phyloP scores from a whole-genome alignment of 2,329 filamentous ascomycete species.

The Clonostachys rhizophaga region DNA sequence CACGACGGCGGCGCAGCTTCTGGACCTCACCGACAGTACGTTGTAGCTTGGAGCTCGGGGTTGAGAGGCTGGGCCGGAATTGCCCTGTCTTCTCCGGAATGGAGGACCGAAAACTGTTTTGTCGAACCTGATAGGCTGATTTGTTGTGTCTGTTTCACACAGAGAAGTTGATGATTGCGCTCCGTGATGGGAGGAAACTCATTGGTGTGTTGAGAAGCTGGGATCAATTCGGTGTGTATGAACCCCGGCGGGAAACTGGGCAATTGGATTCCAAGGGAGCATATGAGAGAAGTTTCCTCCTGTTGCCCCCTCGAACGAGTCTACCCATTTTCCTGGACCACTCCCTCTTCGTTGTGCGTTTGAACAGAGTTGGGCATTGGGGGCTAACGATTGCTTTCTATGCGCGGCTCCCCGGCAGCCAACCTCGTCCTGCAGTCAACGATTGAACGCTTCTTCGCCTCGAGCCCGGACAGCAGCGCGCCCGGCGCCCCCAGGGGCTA shows the following conservation, averaged over 20 bases:
- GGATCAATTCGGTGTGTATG: constrained; percentile 86
- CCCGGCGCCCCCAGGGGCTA: constrained; percentile 36
- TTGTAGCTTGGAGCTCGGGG: neutral
- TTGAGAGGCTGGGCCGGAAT: neutral
- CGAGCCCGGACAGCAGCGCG: constrained; percentile 34
- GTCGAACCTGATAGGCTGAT: neutral
- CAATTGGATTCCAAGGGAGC: too few relatives aligned
- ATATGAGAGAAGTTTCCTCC: too few relatives aligned
- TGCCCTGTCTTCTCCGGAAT: neutral
- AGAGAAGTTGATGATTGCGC: constrained; percentile 93
- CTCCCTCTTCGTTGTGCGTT: neutral
- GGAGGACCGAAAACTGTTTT: neutral
- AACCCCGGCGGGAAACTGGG: too few relatives aligned
- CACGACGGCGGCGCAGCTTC: constrained; percentile 89
- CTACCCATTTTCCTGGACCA: neutral
- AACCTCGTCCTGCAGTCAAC: constrained; percentile 95
- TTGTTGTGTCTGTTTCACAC: constrained; percentile 6
- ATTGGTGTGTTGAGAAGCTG: constrained; percentile 90
- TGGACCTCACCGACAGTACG: constrained; percentile 97
- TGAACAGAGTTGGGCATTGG: neutral
- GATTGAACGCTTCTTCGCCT: constrained; percentile 78
- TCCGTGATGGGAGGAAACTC: constrained; percentile 91
- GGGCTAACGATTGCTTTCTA: neutral
- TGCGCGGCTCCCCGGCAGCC: constrained; percentile 43
- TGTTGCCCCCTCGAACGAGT: too few relatives aligned